Base-by-base conservation (phyloP, 2,329 filamentous ascomycete genomes). In the Parasarocladium wereldwijsianum region DNA sequence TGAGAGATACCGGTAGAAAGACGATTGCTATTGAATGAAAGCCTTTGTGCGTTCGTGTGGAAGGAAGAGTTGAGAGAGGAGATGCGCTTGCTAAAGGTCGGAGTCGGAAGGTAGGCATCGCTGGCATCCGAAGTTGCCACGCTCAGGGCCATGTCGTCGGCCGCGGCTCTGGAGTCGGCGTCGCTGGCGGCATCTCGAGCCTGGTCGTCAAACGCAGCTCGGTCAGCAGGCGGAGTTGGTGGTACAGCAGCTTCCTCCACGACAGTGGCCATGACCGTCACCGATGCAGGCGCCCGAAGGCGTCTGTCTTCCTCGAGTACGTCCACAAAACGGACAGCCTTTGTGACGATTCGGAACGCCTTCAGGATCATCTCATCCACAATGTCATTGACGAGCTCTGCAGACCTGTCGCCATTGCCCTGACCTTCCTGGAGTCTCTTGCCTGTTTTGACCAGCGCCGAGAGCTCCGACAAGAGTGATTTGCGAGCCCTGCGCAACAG, bases 351-450 rank as follows among this genome's bases (percentile, higher is more conserved):
- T 47, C 81, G 85, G 60, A 93, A 96, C 0, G 86, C 86, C 51
- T 86, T 90, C 31, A 93, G 59, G 15, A 96, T 80, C 70, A 96
- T 84, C 49, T 93, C 82, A 45, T 96, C 87, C 34, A 94, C 70
- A 34, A 87, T 70, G 42, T 80, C 72, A 43, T 83, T 83, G 9
- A 79, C 62, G 26, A 72, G 64, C 17, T 76, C 66, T 0, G 56
- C 49, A 0, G 64, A 58, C 10, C 57, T 52, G 0, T 55, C 40
- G 24, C 53, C 40, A 4, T 62, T 61, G 35, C 59, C 64, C 34
- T 82, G 73, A 38, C 71, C 64, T 43, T 86, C 83, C 51, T 87
- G 84, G 38, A 98, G 60, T 28, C 71, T 69, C 54, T 93, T 94
- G 12, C 83, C 82, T 2, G 79, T 79, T 53, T 92, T 93, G 5